Evolutionary conservation across 305 asterid species (phyloP).

Genomic region (Ilex paraguariensis): DNA sequence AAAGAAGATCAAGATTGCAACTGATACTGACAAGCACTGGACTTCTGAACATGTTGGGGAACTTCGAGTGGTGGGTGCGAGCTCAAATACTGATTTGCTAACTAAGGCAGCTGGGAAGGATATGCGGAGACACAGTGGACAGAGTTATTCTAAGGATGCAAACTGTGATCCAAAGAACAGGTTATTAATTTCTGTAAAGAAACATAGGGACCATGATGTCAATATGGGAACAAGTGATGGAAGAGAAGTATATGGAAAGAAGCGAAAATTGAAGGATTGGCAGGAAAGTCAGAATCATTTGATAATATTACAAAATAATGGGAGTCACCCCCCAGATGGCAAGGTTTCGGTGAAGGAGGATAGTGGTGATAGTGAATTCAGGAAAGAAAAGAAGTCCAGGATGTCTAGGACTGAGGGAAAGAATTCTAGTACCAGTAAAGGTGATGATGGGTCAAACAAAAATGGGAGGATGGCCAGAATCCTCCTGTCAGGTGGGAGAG

Average conservation of each 20-base stretch:
- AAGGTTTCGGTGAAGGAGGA: slow-evolving; percentile 34
- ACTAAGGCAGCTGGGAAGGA: slow-evolving; percentile 30
- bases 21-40: slow-evolving; percentile 24
- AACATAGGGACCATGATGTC: slow-evolving; percentile 24
- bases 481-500: slow-evolving; percentile 32
- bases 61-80: slow-evolving; percentile 22
- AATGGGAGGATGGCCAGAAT: slow-evolving; percentile 26
- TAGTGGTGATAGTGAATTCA: slow-evolving; percentile 40
- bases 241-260: slow-evolving; percentile 37
- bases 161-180: slow-evolving; percentile 31
- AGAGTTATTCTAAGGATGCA: slow-evolving; percentile 25
- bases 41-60: slow-evolving; percentile 21
- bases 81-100: slow-evolving; percentile 26
- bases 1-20: slow-evolving; percentile 36
- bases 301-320: slow-evolving; percentile 28
- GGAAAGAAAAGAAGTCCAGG: slow-evolving; percentile 46
- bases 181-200: slow-evolving; percentile 33
- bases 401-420: slow-evolving; percentile 44
- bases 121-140: slow-evolving; percentile 31
- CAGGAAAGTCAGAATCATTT: slow-evolving; percentile 25
- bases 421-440: slow-evolving; percentile 31
- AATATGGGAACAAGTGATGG: slow-evolving; percentile 23
- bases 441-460: slow-evolving; percentile 27
- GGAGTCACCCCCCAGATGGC: slow-evolving; percentile 29
- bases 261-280: slow-evolving; percentile 50